These are phyloP conservation scores for Kwoniella sp. DNA, from an alignment of 768 basidiomycete species.

Conservation along the genomic window DNA sequence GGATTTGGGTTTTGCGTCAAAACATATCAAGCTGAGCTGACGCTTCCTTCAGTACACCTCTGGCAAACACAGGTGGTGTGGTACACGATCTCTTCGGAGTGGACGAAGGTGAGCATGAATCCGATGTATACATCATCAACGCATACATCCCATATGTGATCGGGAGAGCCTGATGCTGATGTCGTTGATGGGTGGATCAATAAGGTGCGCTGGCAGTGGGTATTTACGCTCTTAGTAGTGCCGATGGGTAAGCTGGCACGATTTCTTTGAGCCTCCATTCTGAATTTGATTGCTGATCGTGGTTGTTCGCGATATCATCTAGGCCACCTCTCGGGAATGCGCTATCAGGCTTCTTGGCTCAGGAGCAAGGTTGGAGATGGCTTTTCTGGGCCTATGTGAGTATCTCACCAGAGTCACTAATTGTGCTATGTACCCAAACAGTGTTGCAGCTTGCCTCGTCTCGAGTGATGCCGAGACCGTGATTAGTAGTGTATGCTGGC, in stretches of 20 bases:
- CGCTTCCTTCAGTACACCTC: constrained; percentile 10
- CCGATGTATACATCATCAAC: too few species aligned
- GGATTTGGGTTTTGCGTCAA: too few species aligned
- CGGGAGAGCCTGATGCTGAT: too few species aligned
- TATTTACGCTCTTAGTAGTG: constrained; percentile 33
- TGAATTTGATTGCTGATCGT: background rate
- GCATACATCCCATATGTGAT: too few species aligned
- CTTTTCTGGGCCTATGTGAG: constrained; percentile 42
- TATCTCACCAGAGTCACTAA: too few species aligned
- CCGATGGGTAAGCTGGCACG: constrained; percentile 22
- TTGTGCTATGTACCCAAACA: too few species aligned
- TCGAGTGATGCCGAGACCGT: too few species aligned
- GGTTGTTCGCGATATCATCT: background rate
- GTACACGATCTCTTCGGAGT: constrained; percentile 41
- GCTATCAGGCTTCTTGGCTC: constrained; percentile 31
- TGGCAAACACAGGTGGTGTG: constrained; percentile 44
- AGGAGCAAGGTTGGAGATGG: constrained; percentile 37
- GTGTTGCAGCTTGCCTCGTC: too few species aligned
- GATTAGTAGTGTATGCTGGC: too few species aligned
- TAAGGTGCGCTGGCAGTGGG: constrained; percentile 14
- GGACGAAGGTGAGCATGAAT: constrained; percentile 39
- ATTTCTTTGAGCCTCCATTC: background rate
- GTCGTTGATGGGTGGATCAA: background rate
- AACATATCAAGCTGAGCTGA: background rate
- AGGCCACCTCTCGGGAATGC: constrained; percentile 42